Evolutionary conservation across 1,284 basidiomycete genomes (phyloP), one percentile per base, ranked within the genome.

Genomic region (Tremellales sp.): DNA sequence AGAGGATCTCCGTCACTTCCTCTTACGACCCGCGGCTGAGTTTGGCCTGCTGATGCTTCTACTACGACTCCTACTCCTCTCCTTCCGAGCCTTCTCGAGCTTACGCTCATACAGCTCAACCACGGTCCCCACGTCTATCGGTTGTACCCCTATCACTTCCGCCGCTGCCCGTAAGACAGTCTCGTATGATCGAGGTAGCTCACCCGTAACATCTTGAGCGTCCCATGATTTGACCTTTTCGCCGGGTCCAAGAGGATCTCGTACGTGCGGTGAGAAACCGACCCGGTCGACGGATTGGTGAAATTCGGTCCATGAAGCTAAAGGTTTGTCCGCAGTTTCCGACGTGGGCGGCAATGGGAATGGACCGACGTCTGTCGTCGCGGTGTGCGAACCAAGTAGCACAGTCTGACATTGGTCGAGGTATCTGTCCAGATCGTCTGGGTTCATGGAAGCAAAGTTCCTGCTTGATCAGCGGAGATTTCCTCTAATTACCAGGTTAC

Each of bases 81-180:
- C 23, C 46, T 23, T 13, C 40, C 40, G 36, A n/a, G 56, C 37
- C 23, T 43, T 52, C 46, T 63, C 59, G 41, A 70, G 40, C n/a
- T 57, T 49, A 24, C 64, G 50, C 56, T 70, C 70, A 15, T 67
- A 58, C 11, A 48, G 23, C 45, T 67, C 56, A 2, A 70, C 60
- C 1, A 61, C 40, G 12, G 52, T 46, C 11, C 42, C 51, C 6
- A 72, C 39, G 2, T 58, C 57, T 22, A 33, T 24, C 8, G 21
- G 4, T 3, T 52, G 43, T 4, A 67, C 63, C n/a, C 68, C 67
- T 1, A 62, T 46, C 1, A 68, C 56, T 11, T 57, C 51, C 2
- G 59, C 59, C n/a, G 63, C 64, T 0, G 60, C 52, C 2, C 39
- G 19, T 4, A 68, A 15, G 2, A 72, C 59, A 5, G 56, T 49